Conservation (phyloP, 257 asterid species). For the Perilla frutescens region DNA sequence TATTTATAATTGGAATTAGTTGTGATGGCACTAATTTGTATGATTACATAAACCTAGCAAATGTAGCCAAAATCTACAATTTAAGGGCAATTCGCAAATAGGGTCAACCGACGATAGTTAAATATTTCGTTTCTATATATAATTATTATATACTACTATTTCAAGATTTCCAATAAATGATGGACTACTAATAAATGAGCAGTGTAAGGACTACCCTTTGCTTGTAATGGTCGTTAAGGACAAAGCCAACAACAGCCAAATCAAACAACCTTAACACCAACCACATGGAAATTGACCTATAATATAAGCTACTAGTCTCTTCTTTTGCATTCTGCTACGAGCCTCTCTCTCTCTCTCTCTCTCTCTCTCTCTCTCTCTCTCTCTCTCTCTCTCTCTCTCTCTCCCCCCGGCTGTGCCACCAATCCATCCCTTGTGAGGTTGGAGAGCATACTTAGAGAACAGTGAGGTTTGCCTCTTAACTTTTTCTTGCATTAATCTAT, state of each 20-base stretch:
- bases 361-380: slow-evolving; percentile 25
- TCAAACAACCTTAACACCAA: slow-evolving; percentile 39
- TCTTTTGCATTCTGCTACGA: slow-evolving; percentile 42
- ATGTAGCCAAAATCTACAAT: slow-evolving; percentile 21
- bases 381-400: neutral
- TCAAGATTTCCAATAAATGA: slow-evolving; percentile 29
- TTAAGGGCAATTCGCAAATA: slow-evolving; percentile 5
- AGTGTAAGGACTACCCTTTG: slow-evolving; percentile 32
- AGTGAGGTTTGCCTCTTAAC: neutral
- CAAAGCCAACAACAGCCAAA: slow-evolving; percentile 31
- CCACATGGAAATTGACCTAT: slow-evolving; percentile 24
- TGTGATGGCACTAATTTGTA: neutral
- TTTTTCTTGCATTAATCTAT: neutral
- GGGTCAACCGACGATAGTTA: neutral
- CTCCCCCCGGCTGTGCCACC: neutral
- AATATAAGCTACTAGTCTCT: slow-evolving; percentile 25
- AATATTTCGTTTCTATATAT: slow-evolving; percentile 9
- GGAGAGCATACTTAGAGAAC: neutral
- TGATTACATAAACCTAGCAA: slow-evolving; percentile 6
- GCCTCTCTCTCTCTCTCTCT: slow-evolving; percentile 43
- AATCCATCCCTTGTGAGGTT: neutral
- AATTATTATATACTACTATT: slow-evolving; percentile 2
- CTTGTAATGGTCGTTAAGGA: slow-evolving; percentile 46
- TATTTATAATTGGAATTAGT: neutral
- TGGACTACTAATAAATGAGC: neutral